Percentiles rank a stretch among this genome's conserved stretches.
Evolutionary conservation across 495 filamentous ascomycete genomes (phyloP).

Genomic region (Aspergillus hancockii): DNA sequence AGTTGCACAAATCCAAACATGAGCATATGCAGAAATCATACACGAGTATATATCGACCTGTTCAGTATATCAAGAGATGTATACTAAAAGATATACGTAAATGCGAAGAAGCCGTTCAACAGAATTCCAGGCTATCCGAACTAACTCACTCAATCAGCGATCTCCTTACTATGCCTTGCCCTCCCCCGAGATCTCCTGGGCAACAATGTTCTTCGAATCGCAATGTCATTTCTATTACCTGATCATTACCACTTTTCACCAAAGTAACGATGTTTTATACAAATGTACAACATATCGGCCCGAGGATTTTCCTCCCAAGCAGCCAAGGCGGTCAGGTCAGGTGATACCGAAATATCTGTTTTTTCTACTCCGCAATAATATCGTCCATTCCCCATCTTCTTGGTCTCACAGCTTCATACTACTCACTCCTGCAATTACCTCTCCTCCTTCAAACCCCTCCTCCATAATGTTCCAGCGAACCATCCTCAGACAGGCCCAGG

Average conservation of each 20-base stretch:
- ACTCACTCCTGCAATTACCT: conserved; percentile 6
- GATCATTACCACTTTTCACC: background rate
- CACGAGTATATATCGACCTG: too few species aligned
- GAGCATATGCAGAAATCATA: too few species aligned
- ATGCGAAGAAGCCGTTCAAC: background rate
- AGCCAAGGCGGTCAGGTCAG: conserved; percentile 3
- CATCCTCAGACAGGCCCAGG: conserved; percentile 45
- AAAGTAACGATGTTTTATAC: background rate
- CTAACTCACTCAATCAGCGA: background rate
- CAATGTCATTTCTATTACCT: background rate
- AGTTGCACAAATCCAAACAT: too few species aligned
- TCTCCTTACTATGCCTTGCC: background rate
- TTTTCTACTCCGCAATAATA: background rate
- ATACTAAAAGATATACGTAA: too few species aligned
- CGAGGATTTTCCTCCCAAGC: background rate
- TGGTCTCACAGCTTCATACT: conserved; percentile 6
- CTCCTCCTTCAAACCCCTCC: conserved; percentile 11
- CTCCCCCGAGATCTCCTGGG: background rate
- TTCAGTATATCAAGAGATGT: too few species aligned
- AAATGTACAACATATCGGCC: background rate
- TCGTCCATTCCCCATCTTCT: background rate
- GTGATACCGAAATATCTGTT: conserved; percentile 5
- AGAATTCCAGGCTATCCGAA: background rate
- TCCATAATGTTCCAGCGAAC: conserved; percentile 49
- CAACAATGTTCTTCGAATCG: too few species aligned